A percentile compares a stretch with the other conserved stretches of the same genome.
phyloP scores from a whole-genome alignment of 2,329 filamentous ascomycete species.

The Xylariales sp. region DNA sequence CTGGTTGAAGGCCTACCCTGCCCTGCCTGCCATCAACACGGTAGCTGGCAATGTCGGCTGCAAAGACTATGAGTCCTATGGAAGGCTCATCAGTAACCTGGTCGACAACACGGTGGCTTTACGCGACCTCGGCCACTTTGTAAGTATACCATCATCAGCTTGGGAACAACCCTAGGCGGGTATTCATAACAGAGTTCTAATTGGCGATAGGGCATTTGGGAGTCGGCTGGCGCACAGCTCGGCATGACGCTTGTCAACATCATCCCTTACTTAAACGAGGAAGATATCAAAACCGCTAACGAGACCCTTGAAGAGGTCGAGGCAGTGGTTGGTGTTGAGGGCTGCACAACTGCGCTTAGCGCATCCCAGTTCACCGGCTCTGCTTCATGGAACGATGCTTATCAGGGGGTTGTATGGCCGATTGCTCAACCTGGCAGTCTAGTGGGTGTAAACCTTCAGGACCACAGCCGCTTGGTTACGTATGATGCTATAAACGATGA shows the following conservation, averaged over 20 bases:
- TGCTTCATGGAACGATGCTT: constrained; percentile 20
- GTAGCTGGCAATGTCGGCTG: constrained; percentile 19
- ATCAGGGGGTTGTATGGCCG: constrained; percentile 18
- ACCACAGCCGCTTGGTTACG: constrained; percentile 7
- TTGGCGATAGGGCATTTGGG: neutral
- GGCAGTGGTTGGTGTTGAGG: neutral
- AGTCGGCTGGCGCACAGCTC: constrained; percentile 6
- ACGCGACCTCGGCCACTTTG: constrained; percentile 14
- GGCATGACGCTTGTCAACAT: constrained; percentile 12
- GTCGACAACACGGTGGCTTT: constrained; percentile 3
- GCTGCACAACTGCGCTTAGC: neutral
- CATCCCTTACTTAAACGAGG: neutral
- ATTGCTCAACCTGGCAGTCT: neutral
- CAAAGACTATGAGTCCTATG: constrained; percentile 8
- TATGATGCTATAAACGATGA: too few relatives aligned
- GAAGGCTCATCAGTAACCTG: constrained; percentile 13
- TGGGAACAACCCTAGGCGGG: too few relatives aligned
- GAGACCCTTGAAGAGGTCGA: neutral
- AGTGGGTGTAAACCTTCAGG: constrained; percentile 19
- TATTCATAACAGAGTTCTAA: neutral
- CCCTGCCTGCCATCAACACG: constrained; percentile 16
- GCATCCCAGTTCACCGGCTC: constrained; percentile 10
- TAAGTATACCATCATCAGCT: neutral
- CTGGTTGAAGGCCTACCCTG: constrained; percentile 16
- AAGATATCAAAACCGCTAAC: neutral